Evolutionary conservation across 139 green algal species (phyloP).

Genomic region (Chlamydomonas applanata): DNA sequence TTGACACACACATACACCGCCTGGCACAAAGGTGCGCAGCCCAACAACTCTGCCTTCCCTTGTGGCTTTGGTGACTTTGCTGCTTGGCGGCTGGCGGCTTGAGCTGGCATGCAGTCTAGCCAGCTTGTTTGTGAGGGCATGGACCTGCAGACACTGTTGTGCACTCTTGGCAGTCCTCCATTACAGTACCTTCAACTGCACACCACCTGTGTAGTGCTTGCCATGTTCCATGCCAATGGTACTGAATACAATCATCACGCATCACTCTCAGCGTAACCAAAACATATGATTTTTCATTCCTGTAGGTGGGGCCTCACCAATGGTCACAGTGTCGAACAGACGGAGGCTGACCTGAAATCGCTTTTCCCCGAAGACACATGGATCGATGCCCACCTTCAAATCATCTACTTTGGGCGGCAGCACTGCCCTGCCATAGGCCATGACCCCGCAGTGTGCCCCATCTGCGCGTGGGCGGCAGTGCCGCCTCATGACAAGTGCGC

Average conservation of each 20-base stretch:
- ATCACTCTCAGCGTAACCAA: no score
- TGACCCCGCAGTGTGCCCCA: slow-evolving; percentile 62
- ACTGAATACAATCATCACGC: no score
- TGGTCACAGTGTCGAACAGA: slow-evolving; percentile 79
- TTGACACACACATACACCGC: slow-evolving; percentile 90
- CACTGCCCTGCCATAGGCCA: slow-evolving; percentile 77
- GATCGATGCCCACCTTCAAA: slow-evolving; percentile 47
- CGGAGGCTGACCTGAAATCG: slow-evolving; percentile 77
- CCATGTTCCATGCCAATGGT: no score
- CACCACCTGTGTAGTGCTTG: no score
- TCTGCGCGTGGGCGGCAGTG: slow-evolving; percentile 77
- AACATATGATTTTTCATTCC: no score
- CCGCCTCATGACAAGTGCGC: slow-evolving; percentile 27
- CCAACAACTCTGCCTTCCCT: no score
- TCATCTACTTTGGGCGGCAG: slow-evolving; percentile 86
- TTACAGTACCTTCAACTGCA: no score
- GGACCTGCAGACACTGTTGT: no score
- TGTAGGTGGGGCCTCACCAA: slow-evolving; percentile 49
- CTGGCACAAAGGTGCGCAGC: neutral
- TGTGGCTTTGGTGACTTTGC: neutral
- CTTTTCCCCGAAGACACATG: slow-evolving; percentile 59
- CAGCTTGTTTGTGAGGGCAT: no score
- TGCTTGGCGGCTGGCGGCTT: no score
- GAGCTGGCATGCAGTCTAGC: no score
- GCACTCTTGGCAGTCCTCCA: no score